Evolutionary conservation across 805 yeast species (phyloP), one percentile per base, ranked within the genome.

Genomic region (Starmerella floris): DNA sequence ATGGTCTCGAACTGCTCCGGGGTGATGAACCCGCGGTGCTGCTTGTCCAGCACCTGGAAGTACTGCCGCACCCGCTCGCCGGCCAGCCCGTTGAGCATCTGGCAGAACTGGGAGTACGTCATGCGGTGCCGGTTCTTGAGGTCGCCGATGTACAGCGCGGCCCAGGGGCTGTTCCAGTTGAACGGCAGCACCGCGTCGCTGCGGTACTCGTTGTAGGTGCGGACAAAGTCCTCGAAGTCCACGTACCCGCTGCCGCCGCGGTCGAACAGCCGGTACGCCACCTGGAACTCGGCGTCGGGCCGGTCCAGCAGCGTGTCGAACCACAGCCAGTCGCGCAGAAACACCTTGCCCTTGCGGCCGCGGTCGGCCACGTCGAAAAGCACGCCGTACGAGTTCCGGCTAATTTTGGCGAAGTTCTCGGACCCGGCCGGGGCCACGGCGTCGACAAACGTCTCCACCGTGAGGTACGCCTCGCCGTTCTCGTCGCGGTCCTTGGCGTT

Each of bases 291-390:
- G 45, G 76, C 77, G 30, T 74, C 75, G 34, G 75, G 67, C 47
- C 72, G 67, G 48, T 68, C 69, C 41, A 75, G 61, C 35, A 71
- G 51, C 46, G 70, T 67, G 53, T 81, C 76, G 57, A 88, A 82
- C 34, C 70, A 69, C 39, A 73, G 63, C 80, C 94, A 88, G 57
- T 88, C 95, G 22, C 66, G 59, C 39, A 76, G 65, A 23, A 73
- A 69, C 39, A 83, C 67, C 45, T 69, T 76, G 6, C 95, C 96
- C 51, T 74, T 73, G 43, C 69, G 66, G 31, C 70, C 67, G 45
- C 73, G 73, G 62, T 88, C 97, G 15, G 94, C 83, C 23, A 84
- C 76, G 43, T 80, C 67, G 57, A 81, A 88, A 38, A 88, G 74
- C 46, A 87, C 69, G 5, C 80, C 81, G 59, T 74, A 75, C 3